phyloP scores from a whole-genome alignment of 2,329 filamentous ascomycete species.

The Calonectria pteridis region DNA sequence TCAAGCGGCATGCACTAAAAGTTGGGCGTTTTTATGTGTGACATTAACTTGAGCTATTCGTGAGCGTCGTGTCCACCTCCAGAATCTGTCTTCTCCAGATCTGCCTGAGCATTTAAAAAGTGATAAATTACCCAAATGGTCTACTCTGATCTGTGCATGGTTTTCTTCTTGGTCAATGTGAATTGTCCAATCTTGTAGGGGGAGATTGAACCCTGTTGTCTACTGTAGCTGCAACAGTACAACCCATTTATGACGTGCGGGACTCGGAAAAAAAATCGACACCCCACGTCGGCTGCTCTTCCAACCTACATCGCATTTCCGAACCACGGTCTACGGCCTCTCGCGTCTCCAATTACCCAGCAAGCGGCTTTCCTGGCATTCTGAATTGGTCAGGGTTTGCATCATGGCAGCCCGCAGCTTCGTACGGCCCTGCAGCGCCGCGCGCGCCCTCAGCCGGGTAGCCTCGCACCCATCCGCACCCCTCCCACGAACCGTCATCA shows the following conservation, averaged over 20 bases:
- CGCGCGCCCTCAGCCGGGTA: conserved; percentile 37
- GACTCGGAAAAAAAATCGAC: conserved; percentile 42
- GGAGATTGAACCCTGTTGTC: conserved; percentile 1
- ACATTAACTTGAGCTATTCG: conserved; percentile 18
- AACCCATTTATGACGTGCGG: conserved; percentile 43
- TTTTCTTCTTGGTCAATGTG: neutral
- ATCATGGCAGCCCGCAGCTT: conserved; percentile 41
- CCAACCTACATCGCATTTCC: conserved; percentile 8
- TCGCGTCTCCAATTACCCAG: conserved; percentile 9
- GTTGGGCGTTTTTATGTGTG: conserved; percentile 38
- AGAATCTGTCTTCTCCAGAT: conserved; percentile 1
- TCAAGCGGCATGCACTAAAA: conserved; percentile 50
- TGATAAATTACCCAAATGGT: neutral
- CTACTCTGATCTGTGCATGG: neutral
- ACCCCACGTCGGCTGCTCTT: conserved; percentile 38
- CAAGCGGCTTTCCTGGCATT: neutral
- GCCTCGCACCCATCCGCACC: conserved; percentile 30
- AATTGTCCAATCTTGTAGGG: neutral
- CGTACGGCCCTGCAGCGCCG: conserved; percentile 32
- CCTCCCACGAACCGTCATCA: conserved; percentile 27
- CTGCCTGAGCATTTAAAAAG: conserved; percentile 4
- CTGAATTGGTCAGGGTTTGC: neutral
- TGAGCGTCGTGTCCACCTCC: conserved; percentile 5
- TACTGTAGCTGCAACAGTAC: neutral
- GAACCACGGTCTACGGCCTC: neutral